phyloP scores from a whole-genome alignment of 2,329 filamentous ascomycete genomes.

The Venturia oleaginea region DNA sequence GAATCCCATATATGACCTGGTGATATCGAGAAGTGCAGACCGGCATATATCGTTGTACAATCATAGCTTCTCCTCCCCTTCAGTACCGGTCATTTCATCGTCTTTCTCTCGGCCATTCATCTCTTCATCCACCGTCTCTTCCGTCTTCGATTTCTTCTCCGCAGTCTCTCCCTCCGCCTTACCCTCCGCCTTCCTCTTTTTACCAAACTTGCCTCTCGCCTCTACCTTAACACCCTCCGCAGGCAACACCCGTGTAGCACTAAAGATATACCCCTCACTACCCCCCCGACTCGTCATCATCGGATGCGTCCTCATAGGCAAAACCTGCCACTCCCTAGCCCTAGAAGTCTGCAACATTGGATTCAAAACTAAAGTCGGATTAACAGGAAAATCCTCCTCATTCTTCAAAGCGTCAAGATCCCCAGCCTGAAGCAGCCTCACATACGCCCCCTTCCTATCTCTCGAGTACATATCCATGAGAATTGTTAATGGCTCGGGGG shows the following conservation, averaged over 20 bases:
- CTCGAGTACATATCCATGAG: constrained; percentile 81
- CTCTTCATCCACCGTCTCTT: background rate
- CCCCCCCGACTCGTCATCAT: constrained; percentile 85
- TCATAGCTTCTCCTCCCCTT: background rate
- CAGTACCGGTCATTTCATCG: background rate
- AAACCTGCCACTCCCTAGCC: constrained; percentile 75
- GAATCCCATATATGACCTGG: too few relatives aligned
- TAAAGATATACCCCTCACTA: constrained; percentile 84
- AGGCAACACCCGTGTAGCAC: constrained; percentile 71
- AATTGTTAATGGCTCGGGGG: constrained; percentile 66
- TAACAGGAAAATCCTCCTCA: constrained; percentile 68
- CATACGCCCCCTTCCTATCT: constrained; percentile 63
- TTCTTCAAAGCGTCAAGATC: constrained; percentile 27
- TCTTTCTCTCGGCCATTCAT: background rate
- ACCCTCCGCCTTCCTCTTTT: constrained; percentile 50
- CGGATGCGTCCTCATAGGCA: constrained; percentile 87
- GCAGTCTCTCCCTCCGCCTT: background rate
- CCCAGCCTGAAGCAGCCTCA: constrained; percentile 23
- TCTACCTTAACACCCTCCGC: constrained; percentile 64
- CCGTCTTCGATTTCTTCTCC: background rate
- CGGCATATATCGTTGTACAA: background rate
- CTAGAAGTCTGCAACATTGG: constrained; percentile 73
- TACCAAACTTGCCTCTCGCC: constrained; percentile 66
- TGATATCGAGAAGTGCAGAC: background rate
- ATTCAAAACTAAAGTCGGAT: constrained; percentile 75